These are phyloP conservation scores for Kluyveromyces siamensis DNA, from an alignment of 805 yeast genomes.

Conservation along the genomic window DNA sequence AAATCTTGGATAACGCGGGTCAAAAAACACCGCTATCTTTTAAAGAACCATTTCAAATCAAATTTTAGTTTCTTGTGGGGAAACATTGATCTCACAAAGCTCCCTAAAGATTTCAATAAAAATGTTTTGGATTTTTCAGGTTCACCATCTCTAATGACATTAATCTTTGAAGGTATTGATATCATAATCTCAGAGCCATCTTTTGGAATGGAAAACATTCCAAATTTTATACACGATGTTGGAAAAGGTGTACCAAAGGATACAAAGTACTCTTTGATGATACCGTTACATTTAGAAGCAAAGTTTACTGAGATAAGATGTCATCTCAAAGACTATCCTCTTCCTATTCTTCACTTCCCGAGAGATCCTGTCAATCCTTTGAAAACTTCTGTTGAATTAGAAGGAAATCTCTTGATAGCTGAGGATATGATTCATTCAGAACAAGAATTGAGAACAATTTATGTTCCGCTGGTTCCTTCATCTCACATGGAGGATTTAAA, in stretches of 20 bases:
- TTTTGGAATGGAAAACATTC: conserved; percentile 41
- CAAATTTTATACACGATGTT: conserved; percentile 54
- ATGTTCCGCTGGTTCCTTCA: conserved; percentile 53
- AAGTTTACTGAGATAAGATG: conserved; percentile 52
- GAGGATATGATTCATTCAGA: conserved; percentile 49
- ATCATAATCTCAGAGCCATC: conserved; percentile 42
- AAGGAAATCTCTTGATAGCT: conserved; percentile 60
- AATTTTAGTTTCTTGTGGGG: conserved; percentile 38
- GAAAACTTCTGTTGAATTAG: conserved; percentile 30
- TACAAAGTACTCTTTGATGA: conserved; percentile 52
- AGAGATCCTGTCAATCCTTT: conserved; percentile 29
- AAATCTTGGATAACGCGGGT: conserved; percentile 67
- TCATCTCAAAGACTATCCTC: conserved; percentile 77
- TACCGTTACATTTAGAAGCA: conserved; percentile 56
- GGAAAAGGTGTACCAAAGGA: conserved; percentile 82
- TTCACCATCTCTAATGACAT: conserved; percentile 45
- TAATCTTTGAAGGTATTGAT: conserved; percentile 40
- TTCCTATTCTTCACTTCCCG: conserved; percentile 75
- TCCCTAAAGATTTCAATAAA: conserved; percentile 36
- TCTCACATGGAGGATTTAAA: conserved; percentile 31
- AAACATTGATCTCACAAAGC: conserved; percentile 20
- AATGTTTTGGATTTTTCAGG: conserved; percentile 38
- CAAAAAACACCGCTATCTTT: conserved; percentile 35
- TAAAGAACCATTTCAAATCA: conserved; percentile 32
- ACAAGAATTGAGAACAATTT: conserved; percentile 48